These are phyloP conservation scores for Fusarium sp. DNA, from an alignment of 2,329 filamentous ascomycete genomes.

Conservation along the genomic window DNA sequence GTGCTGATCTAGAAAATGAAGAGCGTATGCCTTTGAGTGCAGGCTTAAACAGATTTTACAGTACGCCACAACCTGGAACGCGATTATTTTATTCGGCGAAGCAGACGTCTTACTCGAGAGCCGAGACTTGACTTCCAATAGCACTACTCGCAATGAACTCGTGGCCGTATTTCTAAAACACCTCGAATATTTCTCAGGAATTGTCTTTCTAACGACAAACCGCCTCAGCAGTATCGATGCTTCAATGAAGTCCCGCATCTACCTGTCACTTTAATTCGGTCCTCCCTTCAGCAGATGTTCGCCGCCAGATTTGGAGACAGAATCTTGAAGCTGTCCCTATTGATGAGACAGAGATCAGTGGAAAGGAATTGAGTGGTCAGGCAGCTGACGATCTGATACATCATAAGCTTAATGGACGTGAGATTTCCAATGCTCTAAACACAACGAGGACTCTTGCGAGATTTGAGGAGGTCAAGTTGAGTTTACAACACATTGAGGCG, in stretches of 20 bases:
- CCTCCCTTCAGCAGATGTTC: neutral
- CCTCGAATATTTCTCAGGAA: neutral
- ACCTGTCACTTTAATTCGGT: neutral
- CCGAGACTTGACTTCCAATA: neutral
- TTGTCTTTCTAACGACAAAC: neutral
- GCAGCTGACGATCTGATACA: neutral
- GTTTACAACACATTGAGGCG: neutral
- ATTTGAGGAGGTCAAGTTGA: neutral
- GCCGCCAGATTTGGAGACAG: neutral
- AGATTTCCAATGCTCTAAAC: neutral
- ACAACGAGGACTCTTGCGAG: neutral
- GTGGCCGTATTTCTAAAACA: neutral
- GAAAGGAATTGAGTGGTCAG: accelerated
- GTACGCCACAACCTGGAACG: neutral
- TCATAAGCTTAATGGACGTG: neutral
- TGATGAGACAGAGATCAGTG: neutral
- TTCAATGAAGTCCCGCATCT: neutral
- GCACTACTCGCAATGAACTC: neutral
- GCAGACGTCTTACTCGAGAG: neutral
- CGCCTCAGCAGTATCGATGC: neutral
- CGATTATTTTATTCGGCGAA: neutral
- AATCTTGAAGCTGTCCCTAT: neutral
- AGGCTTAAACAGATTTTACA: neutral
- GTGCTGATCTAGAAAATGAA: accelerated
- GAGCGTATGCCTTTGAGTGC: neutral